Evolutionary conservation across 257 asterid species (phyloP), one percentile per base, ranked within the genome.

Genomic region (Penstemon davidsonii): DNA sequence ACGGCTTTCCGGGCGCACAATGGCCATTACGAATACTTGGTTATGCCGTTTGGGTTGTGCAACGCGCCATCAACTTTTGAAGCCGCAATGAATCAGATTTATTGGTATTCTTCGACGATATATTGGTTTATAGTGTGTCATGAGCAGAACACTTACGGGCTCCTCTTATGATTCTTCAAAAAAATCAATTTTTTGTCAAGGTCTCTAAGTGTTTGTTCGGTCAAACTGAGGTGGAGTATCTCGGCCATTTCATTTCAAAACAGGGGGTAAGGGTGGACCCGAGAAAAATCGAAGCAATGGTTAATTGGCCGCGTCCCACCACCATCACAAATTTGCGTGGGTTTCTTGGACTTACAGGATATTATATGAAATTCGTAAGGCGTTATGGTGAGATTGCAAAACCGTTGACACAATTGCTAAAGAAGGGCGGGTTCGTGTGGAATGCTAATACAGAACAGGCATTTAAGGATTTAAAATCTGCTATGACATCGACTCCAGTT

Each of bases 181-280:
- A 40, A 6, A 39, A 72, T 36, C 44, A 37, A 3, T n/a, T 72
- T 0, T 54, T 7, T 55, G 65, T 42, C 0, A 62, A 72, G 3
- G 8, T 3, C 7, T 12, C 19, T 3, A 72, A 73, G 7, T 57
- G 61, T 12, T 7, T n/a, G 4, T 62, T 73, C 40, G 62, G 55
- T 0, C 38, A 6, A 4, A 2, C 1, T 0, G 11, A 50, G 6
- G 47, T 66, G 3, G 68, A 40, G 0, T 66, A 73, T 51, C 11
- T 66, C 5, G 68, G 73, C 0, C 77, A 66, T 5, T 0, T 57
- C 0, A 66, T 73, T 4, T 25, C 60, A 0, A 10, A 4, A 38
- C 5, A 38, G 0, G 13, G 62, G 3, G 60, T 65, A 0, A 13
- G 8, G 0, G 39, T 41, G 0, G 58, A 65, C 4, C 55, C 64